Evolutionary conservation across 768 basidiomycete species (phyloP).

Genomic region (Collybia mongolica): DNA sequence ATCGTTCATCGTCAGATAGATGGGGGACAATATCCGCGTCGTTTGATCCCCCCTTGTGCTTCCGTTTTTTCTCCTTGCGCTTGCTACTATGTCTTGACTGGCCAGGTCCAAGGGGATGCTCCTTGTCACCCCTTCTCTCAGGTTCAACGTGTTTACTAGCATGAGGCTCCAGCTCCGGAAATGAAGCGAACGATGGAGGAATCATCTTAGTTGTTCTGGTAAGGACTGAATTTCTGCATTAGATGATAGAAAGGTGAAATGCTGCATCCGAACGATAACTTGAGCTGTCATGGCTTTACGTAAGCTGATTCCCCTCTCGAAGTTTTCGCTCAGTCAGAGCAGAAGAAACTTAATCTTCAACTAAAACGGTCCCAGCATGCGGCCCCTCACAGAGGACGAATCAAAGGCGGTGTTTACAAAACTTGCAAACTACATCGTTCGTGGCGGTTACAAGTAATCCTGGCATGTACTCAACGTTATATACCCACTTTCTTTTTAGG

Average conservation of each 20-base stretch:
- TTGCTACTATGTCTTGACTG: constrained; percentile 12
- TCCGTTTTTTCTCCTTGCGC: constrained; percentile 26
- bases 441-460: constrained; percentile 21
- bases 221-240: no score
- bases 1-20: constrained; percentile 26
- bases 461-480: neutral
- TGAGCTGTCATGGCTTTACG: constrained; percentile 1
- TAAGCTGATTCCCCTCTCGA: neutral
- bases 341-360: neutral
- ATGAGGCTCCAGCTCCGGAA: constrained; percentile 58
- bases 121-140: constrained; percentile 23
- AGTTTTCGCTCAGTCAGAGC: neutral
- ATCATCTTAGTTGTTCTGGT: constrained; percentile 15
- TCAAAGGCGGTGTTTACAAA: constrained; percentile 96
- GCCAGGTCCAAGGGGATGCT: constrained; percentile 11
- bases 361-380: constrained; percentile 49
- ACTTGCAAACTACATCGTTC: constrained; percentile 93
- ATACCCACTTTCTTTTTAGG: constrained; percentile 45
- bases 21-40: constrained; percentile 8
- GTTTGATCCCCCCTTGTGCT: constrained; percentile 17
- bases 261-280: no score
- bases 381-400: constrained; percentile 95
- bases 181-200: constrained; percentile 67
- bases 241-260: no score
- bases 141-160: constrained; percentile 29